Conservation (phyloP, 2,329 filamentous ascomycete genomes). For the Diaporthe ilicicola region DNA sequence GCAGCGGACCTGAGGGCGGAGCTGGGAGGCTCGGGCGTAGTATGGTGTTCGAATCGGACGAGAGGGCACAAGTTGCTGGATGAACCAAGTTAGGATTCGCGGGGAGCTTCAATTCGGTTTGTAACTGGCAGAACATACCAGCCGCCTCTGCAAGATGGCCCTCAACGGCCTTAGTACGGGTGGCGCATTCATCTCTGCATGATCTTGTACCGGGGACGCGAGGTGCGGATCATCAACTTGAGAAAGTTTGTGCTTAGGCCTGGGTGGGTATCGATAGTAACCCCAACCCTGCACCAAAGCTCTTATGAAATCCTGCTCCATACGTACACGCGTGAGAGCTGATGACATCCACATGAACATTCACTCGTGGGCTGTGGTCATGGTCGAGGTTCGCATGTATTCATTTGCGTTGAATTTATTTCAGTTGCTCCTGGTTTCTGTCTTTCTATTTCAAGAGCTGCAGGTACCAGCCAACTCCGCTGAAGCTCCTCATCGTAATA, state of each 20-base stretch:
- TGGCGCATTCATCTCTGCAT: slow-evolving; percentile 45
- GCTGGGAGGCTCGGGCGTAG: slow-evolving; percentile 28
- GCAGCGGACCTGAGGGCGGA: slow-evolving; percentile 28
- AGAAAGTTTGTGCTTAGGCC: slow-evolving; percentile 29
- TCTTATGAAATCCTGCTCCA: not conserved
- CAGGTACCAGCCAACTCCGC: not conserved
- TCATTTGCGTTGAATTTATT: not conserved
- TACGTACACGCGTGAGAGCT: not conserved
- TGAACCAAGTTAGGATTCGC: slow-evolving; percentile 25
- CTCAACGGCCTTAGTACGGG: slow-evolving; percentile 48
- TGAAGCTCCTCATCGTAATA: not conserved
- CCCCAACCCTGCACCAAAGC: not conserved
- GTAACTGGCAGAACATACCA: slow-evolving; percentile 36
- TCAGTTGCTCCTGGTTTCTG: not conserved
- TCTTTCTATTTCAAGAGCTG: not conserved
- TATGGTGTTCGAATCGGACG: slow-evolving; percentile 26
- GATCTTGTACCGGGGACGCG: slow-evolving; percentile 25
- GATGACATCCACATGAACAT: not conserved
- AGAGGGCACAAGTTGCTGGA: slow-evolving; percentile 37
- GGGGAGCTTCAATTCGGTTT: not conserved
- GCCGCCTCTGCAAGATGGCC: slow-evolving; percentile 41
- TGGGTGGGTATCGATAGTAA: slow-evolving; percentile 31
- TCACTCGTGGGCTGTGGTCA: not conserved
- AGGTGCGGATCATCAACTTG: slow-evolving; percentile 25
- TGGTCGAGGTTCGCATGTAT: not conserved